A percentile compares a stretch with the other conserved stretches of the same genome.
These are phyloP conservation scores for Crucibulum laeve DNA, from an alignment of 768 basidiomycete species.

Conservation along the genomic window DNA sequence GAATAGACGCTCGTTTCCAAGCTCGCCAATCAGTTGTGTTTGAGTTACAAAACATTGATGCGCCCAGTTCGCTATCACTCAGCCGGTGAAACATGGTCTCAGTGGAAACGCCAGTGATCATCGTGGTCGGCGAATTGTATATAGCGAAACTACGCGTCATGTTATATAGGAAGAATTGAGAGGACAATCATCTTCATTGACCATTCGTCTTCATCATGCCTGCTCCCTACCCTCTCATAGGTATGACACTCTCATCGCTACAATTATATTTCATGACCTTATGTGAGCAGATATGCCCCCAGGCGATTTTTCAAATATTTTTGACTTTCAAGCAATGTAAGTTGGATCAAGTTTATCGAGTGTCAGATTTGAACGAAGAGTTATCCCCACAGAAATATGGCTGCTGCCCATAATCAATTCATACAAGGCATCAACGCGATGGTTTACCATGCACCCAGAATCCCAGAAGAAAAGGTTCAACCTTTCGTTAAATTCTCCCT, in stretches of 20 bases:
- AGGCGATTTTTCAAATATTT: slow-evolving; percentile 20
- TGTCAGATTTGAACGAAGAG: not conserved
- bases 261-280: not conserved
- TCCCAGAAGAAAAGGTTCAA: slow-evolving; percentile 17
- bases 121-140: too few species aligned
- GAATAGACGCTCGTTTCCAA: too few species aligned
- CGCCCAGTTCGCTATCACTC: too few species aligned
- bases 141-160: too few species aligned
- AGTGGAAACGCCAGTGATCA: too few species aligned
- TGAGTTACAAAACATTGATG: too few species aligned
- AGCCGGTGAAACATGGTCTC: too few species aligned
- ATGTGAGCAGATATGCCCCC: slow-evolving; percentile 13
- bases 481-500: slow-evolving; percentile 21
- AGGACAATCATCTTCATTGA: too few species aligned
- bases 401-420: slow-evolving; percentile 23
- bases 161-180: too few species aligned
- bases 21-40: too few species aligned
- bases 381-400: slow-evolving; percentile 19
- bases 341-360: not conserved
- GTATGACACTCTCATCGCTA: slow-evolving; percentile 1
- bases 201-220: too few species aligned
- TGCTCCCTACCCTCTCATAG: slow-evolving; percentile 12
- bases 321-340: slow-evolving; percentile 24
- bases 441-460: slow-evolving; percentile 16
- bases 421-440: slow-evolving; percentile 23